A percentile compares a stretch with the other conserved stretches of the same genome.
These are phyloP conservation scores for Didymosphaeria variabile DNA, from an alignment of 2,329 filamentous ascomycete genomes.

Conservation along the genomic window DNA sequence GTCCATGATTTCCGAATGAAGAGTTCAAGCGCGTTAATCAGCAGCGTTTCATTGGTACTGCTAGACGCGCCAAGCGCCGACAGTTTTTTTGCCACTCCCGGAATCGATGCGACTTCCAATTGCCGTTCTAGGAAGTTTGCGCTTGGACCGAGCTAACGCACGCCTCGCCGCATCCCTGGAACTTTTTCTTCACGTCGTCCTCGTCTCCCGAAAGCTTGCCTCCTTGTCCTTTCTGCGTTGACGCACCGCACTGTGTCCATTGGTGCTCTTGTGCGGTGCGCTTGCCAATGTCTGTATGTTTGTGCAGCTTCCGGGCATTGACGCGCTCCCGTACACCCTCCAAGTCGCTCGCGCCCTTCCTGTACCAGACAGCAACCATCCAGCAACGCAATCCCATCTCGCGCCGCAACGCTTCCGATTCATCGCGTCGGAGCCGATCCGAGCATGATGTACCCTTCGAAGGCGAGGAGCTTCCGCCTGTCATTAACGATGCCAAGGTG, in stretches of 20 bases:
- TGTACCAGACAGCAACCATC: slow-evolving; percentile 76
- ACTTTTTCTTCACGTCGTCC: neutral
- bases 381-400: slow-evolving; percentile 45
- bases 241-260: neutral
- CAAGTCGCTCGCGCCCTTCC: slow-evolving; percentile 67
- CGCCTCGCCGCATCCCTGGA: slow-evolving; percentile 3
- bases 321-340: slow-evolving; percentile 42
- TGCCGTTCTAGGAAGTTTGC: neutral
- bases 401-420: slow-evolving; percentile 28
- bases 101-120: too few relatives aligned
- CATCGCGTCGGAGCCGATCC: slow-evolving; percentile 27
- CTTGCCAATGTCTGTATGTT: slow-evolving; percentile 43
- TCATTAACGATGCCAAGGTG: slow-evolving; percentile 27
- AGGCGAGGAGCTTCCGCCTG: slow-evolving; percentile 44
- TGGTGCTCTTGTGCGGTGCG: slow-evolving; percentile 5
- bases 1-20: too few relatives aligned
- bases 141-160: neutral
- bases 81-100: too few relatives aligned
- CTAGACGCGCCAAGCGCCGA: too few relatives aligned
- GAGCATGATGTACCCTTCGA: slow-evolving; percentile 64
- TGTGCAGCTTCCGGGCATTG: slow-evolving; percentile 40
- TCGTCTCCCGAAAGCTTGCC: neutral
- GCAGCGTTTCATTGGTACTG: too few relatives aligned
- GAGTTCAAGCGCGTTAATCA: too few relatives aligned
- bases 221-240: neutral